A percentile compares a stretch with the other conserved stretches of the same genome.
These are phyloP conservation scores for Candida khao-thaluensis DNA, from an alignment of 805 yeast genomes.

Conservation along the genomic window DNA sequence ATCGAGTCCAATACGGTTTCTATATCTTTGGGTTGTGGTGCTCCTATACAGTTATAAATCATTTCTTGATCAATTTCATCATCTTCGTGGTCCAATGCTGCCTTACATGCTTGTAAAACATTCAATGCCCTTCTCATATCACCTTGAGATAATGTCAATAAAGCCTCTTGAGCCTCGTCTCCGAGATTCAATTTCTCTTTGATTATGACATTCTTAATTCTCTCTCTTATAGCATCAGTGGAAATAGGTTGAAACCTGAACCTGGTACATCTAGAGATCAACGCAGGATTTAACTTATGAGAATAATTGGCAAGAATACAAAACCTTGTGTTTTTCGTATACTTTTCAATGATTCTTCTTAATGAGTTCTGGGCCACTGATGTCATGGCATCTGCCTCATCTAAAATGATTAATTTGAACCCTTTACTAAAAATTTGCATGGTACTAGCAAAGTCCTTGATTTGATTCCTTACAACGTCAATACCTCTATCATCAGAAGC, in stretches of 20 bases:
- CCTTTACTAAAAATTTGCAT: constrained; percentile 87
- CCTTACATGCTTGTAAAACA: constrained; percentile 90
- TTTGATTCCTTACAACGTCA: constrained; percentile 95
- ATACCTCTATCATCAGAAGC: constrained; percentile 96
- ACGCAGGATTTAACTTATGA: constrained; percentile 93
- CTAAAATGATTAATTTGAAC: constrained; percentile 86
- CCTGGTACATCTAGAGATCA: constrained; percentile 90
- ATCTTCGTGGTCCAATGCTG: constrained; percentile 47
- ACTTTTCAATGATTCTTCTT: constrained; percentile 84
- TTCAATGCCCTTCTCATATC: constrained; percentile 96
- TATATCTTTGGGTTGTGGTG: constrained; percentile 87
- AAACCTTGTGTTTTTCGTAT: constrained; percentile 91
- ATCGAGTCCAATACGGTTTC: constrained; percentile 73
- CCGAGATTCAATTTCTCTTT: constrained; percentile 62
- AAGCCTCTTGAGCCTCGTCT: constrained; percentile 59
- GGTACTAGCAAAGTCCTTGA: constrained; percentile 94
- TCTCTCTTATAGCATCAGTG: constrained; percentile 61
- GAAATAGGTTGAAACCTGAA: constrained; percentile 87
- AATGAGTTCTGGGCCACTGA: constrained; percentile 82
- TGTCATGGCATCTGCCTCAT: constrained; percentile 96
- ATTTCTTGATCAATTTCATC: constrained; percentile 60
- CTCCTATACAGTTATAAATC: constrained; percentile 93
- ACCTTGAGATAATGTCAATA: constrained; percentile 77
- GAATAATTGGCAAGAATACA: constrained; percentile 95
- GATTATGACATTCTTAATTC: constrained; percentile 67